Conservation (phyloP, 495 filamentous ascomycete species). For the Delitschia confertaspora region DNA sequence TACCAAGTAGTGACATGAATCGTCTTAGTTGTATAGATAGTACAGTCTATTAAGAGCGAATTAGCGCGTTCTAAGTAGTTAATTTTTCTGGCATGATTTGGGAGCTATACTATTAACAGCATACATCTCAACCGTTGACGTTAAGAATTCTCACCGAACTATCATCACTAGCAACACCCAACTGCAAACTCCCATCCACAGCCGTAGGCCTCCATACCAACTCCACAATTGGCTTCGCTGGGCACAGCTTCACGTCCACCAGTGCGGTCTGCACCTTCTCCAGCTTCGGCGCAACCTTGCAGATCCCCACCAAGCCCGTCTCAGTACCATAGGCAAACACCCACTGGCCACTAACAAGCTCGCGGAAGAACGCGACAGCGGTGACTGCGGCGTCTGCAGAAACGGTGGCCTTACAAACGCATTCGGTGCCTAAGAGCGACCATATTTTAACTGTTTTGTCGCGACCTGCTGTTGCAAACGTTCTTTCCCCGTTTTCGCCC, state of each 20-base stretch:
- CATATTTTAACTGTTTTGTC: constrained; percentile 83
- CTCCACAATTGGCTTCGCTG: constrained; percentile 65
- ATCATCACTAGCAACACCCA: constrained; percentile 80
- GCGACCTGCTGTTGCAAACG: constrained; percentile 80
- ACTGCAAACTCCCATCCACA: constrained; percentile 35
- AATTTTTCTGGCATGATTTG: too few species aligned
- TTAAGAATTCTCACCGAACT: constrained; percentile 59
- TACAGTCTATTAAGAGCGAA: too few species aligned
- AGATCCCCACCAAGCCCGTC: constrained; percentile 43
- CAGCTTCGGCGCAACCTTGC: constrained; percentile 36
- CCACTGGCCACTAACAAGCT: constrained; percentile 36
- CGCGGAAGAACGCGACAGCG: constrained; percentile 58
- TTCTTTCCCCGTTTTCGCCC: constrained; percentile 14
- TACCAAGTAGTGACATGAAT: too few species aligned
- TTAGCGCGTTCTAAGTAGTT: too few species aligned
- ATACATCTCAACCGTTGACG: too few species aligned
- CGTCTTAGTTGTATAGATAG: too few species aligned
- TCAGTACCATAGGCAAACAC: constrained; percentile 63
- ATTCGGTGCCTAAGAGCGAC: constrained; percentile 37
- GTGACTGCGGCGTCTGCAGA: constrained; percentile 56
- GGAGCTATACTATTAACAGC: too few species aligned
- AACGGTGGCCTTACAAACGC: constrained; percentile 46
- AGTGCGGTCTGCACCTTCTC: constrained; percentile 38
- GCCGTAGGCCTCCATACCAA: constrained; percentile 62
- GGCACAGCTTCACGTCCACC: constrained; percentile 31